phyloP scores from a whole-genome alignment of 2,329 filamentous ascomycete genomes.

The Aciculosporium take region DNA sequence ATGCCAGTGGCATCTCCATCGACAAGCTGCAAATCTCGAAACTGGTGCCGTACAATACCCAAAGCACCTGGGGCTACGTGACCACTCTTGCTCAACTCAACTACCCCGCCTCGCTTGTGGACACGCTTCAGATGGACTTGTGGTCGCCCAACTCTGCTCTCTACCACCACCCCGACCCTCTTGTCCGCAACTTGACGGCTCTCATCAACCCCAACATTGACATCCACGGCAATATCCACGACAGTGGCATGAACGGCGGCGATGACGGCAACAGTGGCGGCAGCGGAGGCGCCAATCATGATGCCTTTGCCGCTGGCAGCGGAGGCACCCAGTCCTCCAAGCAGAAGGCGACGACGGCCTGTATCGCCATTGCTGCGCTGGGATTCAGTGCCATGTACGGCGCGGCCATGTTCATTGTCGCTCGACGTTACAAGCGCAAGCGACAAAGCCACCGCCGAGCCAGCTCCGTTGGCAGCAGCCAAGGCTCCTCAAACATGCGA shows the following conservation, averaged over 20 bases:
- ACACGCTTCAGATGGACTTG: slow-evolving; percentile 53
- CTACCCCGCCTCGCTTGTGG: slow-evolving; percentile 58
- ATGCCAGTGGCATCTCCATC: slow-evolving; percentile 42
- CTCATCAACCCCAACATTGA: slow-evolving; percentile 72
- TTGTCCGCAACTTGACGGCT: slow-evolving; percentile 58
- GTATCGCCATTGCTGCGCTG: slow-evolving; percentile 64
- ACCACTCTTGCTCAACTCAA: slow-evolving; percentile 58
- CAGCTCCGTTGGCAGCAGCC: slow-evolving; percentile 50
- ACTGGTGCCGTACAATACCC: slow-evolving; percentile 65
- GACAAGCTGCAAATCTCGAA: slow-evolving; percentile 51
- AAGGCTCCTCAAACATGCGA: slow-evolving; percentile 36
- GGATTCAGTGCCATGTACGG: slow-evolving; percentile 75
- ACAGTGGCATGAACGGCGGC: slow-evolving; percentile 21
- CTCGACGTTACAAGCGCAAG: slow-evolving; percentile 79
- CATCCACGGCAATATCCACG: slow-evolving; percentile 22
- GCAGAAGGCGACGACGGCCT: slow-evolving; percentile 47
- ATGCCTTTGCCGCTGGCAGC: slow-evolving; percentile 28
- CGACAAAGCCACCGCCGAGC: slow-evolving; percentile 62
- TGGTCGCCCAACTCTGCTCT: slow-evolving; percentile 56
- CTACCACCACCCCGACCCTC: slow-evolving; percentile 53
- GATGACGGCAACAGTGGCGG: slow-evolving; percentile 19
- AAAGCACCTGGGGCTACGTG: slow-evolving; percentile 54
- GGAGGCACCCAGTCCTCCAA: slow-evolving; percentile 40
- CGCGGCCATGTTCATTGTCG: slow-evolving; percentile 86
- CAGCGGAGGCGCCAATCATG: slow-evolving; percentile 20